Conservation (phyloP, 176 grass and related monocot species). For the Echinochloa phyllopogon region DNA sequence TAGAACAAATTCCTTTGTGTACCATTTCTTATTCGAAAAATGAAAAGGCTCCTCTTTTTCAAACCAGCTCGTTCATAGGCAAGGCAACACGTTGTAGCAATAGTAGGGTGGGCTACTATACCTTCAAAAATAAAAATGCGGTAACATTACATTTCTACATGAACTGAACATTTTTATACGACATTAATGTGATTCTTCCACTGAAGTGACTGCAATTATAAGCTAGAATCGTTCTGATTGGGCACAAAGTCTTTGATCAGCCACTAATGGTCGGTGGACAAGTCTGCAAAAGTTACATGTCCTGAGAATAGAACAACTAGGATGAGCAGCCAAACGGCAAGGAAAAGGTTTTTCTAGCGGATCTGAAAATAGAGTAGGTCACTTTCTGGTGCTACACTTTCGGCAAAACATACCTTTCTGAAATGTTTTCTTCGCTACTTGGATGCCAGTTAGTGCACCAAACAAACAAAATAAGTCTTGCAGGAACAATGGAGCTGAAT, state of each 20-base stretch:
- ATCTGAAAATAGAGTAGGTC: conserved; percentile 21
- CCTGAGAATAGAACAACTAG: conserved; percentile 19
- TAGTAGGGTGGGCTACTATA: too few relatives aligned
- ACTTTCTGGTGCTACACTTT: conserved; percentile 42
- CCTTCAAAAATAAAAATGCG: too few relatives aligned
- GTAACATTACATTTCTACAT: too few relatives aligned
- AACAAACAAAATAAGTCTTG: conserved; percentile 4
- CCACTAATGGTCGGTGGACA: conserved; percentile 5
- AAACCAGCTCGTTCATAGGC: background rate
- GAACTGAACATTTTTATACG: too few relatives aligned
- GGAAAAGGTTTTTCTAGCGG: background rate
- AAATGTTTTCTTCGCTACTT: background rate
- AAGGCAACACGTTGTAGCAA: too few relatives aligned
- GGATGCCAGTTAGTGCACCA: conserved; percentile 8
- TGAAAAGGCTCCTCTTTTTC: background rate
- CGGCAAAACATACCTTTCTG: conserved; percentile 19
- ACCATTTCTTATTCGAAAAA: background rate
- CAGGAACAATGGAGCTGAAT: conserved; percentile 1
- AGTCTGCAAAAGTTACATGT: conserved; percentile 10
- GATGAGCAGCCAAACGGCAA: conserved; percentile 12
- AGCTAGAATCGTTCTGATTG: background rate
- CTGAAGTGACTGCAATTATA: background rate
- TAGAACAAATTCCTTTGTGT: background rate
- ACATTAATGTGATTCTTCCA: background rate
- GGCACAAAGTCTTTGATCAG: background rate